Evolutionary conservation across 2,329 filamentous ascomycete species (phyloP), one percentile per base, ranked within the genome.

Genomic region (Diatrype stigma): DNA sequence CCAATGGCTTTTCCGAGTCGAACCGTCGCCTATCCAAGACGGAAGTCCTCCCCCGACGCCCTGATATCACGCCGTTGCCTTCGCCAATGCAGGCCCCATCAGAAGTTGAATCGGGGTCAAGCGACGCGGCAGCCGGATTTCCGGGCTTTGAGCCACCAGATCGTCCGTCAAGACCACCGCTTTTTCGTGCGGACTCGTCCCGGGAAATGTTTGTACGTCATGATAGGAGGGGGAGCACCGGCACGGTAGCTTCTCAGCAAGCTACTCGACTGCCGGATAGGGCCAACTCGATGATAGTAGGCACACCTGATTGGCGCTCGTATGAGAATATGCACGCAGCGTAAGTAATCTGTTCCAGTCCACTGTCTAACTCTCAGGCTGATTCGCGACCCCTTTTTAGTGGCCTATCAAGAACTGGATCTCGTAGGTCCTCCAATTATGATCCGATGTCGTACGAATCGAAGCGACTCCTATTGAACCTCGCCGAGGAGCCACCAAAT

Each of bases 371-470:
- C 17, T 17, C 40, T 8, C 23, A 22, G 22, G 22, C 38, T 50
- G 35, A 48, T 40, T n/a, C 26, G 32, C 51, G 54, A 47, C 56
- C 49, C 28, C 46, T 6, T 21, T 14, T 50, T 21, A 58, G 45
- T 47, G 73, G 67, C 45, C 63, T 66, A 59, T 63, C 67, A 22
- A 49, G 60, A 38, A 62, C 65, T 32, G 60, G 60, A 22, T 66
- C 67, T 37, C 71, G 68, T 45, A 60, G 66, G 5, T 75, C 73
- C 5, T 70, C 70, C 57, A 72, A 71, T 51, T 74, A 76, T 60
- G 69, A 76, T 51, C 52, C 71, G 47, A 64, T 64, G 26, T 74
- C 73, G 23, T 77, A 77, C 59, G 73, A 74, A 57, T 70, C 73
- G n/a, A 69, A 72, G 54, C 69, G 72, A 6, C 57, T 77, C 8